Conservation (phyloP, 257 asterid species). For the Jaltomata sinuosa region DNA sequence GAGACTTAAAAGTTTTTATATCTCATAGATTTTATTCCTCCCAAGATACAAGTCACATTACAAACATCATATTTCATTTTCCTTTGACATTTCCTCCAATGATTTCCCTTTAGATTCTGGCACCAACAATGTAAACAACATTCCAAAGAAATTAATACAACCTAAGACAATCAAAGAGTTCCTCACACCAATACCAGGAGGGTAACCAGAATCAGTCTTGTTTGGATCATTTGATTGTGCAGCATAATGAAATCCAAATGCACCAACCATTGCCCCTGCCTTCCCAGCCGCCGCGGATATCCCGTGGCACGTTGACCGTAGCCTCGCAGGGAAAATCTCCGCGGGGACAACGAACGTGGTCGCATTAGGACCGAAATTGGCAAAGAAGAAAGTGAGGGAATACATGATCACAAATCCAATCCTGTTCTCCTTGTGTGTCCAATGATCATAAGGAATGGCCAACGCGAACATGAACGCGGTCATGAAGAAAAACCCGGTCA, state of each 20-base stretch:
- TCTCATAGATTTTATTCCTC: background rate
- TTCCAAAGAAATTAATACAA: conserved; percentile 22
- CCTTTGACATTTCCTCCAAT: conserved; percentile 36
- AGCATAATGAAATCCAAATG: conserved; percentile 36
- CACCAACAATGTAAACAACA: conserved; percentile 30
- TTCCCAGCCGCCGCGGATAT: conserved; percentile 33
- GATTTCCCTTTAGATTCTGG: conserved; percentile 41
- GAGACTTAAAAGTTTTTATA: background rate
- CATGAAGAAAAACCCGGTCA: conserved; percentile 36
- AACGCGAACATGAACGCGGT: conserved; percentile 34
- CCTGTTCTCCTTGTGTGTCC: conserved; percentile 8
- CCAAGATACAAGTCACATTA: background rate
- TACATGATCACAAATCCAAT: conserved; percentile 33
- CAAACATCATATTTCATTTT: background rate
- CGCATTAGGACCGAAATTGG: conserved; percentile 43
- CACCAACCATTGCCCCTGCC: conserved; percentile 44
- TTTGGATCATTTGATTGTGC: conserved; percentile 14
- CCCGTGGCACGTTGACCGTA: conserved; percentile 40
- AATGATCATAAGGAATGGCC: conserved; percentile 31
- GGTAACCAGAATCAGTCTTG: conserved; percentile 21
- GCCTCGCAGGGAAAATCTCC: conserved; percentile 2
- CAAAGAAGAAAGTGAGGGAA: conserved; percentile 30
- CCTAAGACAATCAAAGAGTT: conserved; percentile 31
- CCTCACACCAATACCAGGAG: conserved; percentile 27
- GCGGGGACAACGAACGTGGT: conserved; percentile 45